Base-by-base conservation (phyloP, 2,329 filamentous ascomycete genomes). In the Exophiala phaeomuriformis region DNA sequence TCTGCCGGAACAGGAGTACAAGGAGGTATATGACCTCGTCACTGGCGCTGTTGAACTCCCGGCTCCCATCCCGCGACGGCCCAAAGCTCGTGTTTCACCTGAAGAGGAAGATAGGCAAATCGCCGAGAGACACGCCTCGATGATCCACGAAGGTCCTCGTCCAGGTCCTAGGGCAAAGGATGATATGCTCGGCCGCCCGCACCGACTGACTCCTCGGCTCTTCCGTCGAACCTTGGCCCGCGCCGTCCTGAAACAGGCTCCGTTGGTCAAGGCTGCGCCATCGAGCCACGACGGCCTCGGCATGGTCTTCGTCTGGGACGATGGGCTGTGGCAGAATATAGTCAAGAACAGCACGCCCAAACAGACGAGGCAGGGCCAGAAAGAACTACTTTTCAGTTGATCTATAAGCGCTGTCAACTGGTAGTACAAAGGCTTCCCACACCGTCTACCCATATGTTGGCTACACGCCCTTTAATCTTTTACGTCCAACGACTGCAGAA, bases 151-250 rank as follows among this genome's bases (percentile, higher is more conserved):
- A 1, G 70, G 71, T 4, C 60, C 66, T 43, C 70, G 70, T 52
- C 65, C 64, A 2, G 52, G 54, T 3, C 71, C 70, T 0, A 71
- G 73, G 43, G 57, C 56, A 3, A 47, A 58, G 28, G 72, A 66
- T 52, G 55, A 49, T 28, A 35, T 31, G 5, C 58, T 61, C 47
- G 71, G 70, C 5, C 67, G 71, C 33, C 71, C 71, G 9, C 72
- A 73, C 53, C 58, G 57, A 2, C 67, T 74, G 39, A 72, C 69
- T 4, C 52, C 63, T 12, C 66, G 71, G 8, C 66, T 72, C 44
- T 70, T 75, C 66, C 61, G 57, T 6, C 65, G 67, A 19, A 39
- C 50, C 29, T 36, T 59, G 5, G 33, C 35, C 12, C 53, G 58
- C n/a, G 36, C 50, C 10, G 52, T 62, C 4, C 42, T 62, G 19